A percentile compares a stretch with the other conserved stretches of the same genome.
phyloP scores from a whole-genome alignment of 2,329 filamentous ascomycete species.

The Trichoderma citrinoviride region DNA sequence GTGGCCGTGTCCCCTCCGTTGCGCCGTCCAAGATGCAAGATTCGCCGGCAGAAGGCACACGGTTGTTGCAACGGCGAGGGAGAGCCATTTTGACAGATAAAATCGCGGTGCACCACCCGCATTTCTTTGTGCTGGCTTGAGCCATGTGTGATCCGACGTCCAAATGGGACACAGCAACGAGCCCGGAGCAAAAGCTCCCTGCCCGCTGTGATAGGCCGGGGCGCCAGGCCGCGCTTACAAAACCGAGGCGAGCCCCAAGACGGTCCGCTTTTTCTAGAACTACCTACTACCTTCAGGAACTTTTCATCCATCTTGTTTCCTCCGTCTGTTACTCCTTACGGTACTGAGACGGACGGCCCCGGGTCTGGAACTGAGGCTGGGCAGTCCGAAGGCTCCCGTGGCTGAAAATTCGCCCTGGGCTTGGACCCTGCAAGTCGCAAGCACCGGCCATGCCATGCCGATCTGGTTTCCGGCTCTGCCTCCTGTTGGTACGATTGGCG shows the following conservation, averaged over 20 bases:
- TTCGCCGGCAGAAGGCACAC: constrained; percentile 22
- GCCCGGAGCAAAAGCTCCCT: constrained; percentile 38
- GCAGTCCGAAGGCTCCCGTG: background rate
- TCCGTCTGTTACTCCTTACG: background rate
- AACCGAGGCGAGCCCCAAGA: constrained; percentile 24
- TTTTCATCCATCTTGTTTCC: constrained; percentile 10
- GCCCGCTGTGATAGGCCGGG: constrained; percentile 32
- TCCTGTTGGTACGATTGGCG: background rate
- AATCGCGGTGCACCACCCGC: constrained; percentile 31
- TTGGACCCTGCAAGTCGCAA: constrained; percentile 8
- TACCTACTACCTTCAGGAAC: constrained; percentile 16
- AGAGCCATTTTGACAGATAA: constrained; percentile 35
- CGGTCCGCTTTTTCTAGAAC: constrained; percentile 27
- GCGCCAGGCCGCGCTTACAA: constrained; percentile 34
- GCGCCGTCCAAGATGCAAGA: constrained; percentile 11
- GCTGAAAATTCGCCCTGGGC: constrained; percentile 5
- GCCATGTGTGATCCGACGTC: constrained; percentile 29
- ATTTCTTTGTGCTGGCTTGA: constrained; percentile 29
- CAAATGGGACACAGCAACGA: constrained; percentile 22
- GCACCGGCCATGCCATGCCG: background rate
- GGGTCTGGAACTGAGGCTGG: background rate
- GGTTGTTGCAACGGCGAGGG: constrained; percentile 18
- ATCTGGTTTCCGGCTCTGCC: background rate
- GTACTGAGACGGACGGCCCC: background rate
- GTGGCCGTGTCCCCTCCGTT: constrained; percentile 15